phyloP scores from a whole-genome alignment of 306 rosid genomes.

The Quercus berberidifolia region DNA sequence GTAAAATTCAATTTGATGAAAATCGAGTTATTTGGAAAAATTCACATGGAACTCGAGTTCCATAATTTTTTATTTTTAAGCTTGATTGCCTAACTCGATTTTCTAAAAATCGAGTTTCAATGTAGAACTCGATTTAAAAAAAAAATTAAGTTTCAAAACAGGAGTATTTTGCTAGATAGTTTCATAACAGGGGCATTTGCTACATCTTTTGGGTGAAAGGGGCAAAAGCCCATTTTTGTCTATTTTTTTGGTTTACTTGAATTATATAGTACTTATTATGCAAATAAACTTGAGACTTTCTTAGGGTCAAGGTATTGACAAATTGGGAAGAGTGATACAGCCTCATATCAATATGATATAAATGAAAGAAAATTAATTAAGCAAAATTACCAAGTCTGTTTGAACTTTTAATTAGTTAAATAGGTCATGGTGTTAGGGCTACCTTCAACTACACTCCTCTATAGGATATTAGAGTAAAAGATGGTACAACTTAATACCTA shows the following conservation, averaged over 20 bases:
- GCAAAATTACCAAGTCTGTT: constrained; percentile 1
- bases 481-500: background rate
- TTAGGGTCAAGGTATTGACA: background rate
- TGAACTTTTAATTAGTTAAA: constrained; percentile 2
- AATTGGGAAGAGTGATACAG: background rate
- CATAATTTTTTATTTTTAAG: too few relatives aligned
- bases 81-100: too few relatives aligned
- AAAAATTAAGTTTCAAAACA: too few relatives aligned
- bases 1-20: too few relatives aligned
- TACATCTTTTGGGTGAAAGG: too few relatives aligned
- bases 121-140: too few relatives aligned
- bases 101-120: too few relatives aligned
- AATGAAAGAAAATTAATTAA: background rate
- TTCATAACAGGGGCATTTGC: too few relatives aligned
- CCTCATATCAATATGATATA: background rate
- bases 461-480: background rate
- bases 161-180: too few relatives aligned
- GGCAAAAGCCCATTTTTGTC: too few relatives aligned
- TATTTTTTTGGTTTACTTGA: background rate
- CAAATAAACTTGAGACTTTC: background rate
- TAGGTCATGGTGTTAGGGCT: background rate
- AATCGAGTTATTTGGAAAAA: too few relatives aligned
- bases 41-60: too few relatives aligned
- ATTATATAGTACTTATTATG: background rate
- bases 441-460: background rate